Evolutionary conservation across 2,329 filamentous ascomycete genomes (phyloP).

Genomic region (Botrytis aclada): DNA sequence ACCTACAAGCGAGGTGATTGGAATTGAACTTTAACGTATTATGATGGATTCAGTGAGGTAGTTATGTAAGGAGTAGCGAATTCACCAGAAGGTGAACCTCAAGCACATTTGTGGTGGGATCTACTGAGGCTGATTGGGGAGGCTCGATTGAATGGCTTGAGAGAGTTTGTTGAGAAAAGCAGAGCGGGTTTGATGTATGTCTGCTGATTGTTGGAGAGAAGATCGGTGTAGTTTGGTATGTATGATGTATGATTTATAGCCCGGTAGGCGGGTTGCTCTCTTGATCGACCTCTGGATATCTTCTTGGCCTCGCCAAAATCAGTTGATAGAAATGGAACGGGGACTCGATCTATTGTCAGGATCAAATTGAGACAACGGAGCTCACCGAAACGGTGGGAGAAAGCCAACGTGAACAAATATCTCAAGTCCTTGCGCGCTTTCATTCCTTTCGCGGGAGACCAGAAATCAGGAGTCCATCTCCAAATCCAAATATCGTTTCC

Average conservation of each 20-base stretch:
- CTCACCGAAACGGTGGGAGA: not conserved
- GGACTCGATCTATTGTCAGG: fast-evolving
- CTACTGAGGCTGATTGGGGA: not conserved
- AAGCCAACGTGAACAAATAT: not conserved
- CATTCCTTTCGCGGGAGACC: not conserved
- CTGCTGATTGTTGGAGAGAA: not conserved
- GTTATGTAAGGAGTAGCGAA: not conserved
- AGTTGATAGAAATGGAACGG: not conserved
- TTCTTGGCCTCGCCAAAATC: fast-evolving
- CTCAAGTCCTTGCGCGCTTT: not conserved
- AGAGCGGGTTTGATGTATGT: not conserved
- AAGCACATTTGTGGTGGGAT: not conserved
- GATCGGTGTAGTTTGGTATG: not conserved
- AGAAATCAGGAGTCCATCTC: not conserved
- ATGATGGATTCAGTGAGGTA: not conserved
- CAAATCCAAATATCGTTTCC: not conserved
- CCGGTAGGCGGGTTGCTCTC: too few species aligned
- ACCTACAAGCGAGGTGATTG: not conserved
- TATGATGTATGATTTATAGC: not conserved
- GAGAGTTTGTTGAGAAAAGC: not conserved
- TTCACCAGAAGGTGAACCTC: not conserved
- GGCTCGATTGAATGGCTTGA: not conserved
- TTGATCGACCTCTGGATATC: not conserved
- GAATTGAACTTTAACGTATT: not conserved
- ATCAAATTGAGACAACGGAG: not conserved